Conservation (phyloP, 2,329 filamentous ascomycete genomes). For the Xylaria sp. region DNA sequence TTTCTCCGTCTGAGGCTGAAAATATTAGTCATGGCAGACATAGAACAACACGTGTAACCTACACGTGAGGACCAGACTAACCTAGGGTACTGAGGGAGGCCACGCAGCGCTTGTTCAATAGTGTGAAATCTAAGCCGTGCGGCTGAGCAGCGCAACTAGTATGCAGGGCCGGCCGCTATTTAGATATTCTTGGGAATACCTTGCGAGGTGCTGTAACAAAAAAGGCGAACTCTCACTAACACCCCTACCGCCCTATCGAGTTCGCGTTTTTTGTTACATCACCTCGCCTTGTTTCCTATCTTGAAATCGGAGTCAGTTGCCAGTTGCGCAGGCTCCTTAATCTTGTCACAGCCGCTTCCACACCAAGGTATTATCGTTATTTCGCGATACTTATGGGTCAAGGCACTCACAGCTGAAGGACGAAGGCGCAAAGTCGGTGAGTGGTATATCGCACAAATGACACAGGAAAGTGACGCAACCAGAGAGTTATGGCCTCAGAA, state of each 20-base stretch:
- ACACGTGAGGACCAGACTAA: not conserved
- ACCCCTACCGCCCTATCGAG: no score
- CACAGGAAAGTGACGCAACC: no score
- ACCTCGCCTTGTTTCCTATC: slow-evolving; percentile 4
- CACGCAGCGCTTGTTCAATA: slow-evolving; percentile 2
- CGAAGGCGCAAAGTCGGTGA: slow-evolving; percentile 16
- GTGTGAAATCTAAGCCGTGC: not conserved
- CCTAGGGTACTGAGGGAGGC: not conserved
- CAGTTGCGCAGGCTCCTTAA: not conserved
- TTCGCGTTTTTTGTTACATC: no score
- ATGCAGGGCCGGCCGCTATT: not conserved
- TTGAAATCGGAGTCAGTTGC: not conserved
- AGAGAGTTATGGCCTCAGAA: no score
- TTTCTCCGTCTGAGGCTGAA: slow-evolving; percentile 22
- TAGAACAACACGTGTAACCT: slow-evolving; percentile 11
- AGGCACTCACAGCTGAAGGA: slow-evolving; percentile 2
- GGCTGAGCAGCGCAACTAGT: slow-evolving; percentile 18
- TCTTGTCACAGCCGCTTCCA: not conserved
- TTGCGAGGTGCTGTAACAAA: no score
- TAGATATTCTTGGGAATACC: not conserved
- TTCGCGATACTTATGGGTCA: not conserved
- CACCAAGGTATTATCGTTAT: not conserved
- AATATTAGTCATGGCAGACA: slow-evolving; percentile 4
- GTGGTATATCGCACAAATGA: not conserved
- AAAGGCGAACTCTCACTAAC: no score